Evolutionary conservation across 2,329 filamentous ascomycete genomes (phyloP).

Genomic region (Nigrospora sphaerica): DNA sequence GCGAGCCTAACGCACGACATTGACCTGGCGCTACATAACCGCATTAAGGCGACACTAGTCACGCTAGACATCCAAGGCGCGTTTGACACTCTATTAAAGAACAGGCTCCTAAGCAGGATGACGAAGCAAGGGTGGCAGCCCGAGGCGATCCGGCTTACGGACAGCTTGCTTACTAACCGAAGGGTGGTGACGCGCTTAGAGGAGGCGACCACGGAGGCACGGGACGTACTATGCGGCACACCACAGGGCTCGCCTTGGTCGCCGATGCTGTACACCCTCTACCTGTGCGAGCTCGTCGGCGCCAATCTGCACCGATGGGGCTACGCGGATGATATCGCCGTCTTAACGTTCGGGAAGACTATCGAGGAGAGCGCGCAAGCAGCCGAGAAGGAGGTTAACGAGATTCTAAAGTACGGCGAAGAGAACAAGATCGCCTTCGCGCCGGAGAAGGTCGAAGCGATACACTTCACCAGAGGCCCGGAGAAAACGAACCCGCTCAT

Average conservation of each 20-base stretch:
- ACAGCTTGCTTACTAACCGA: not conserved
- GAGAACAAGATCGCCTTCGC: slow-evolving; percentile 11
- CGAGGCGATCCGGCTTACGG: not conserved
- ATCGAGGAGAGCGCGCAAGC: slow-evolving; percentile 6
- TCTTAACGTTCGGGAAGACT: slow-evolving; percentile 7
- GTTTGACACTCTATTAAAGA: slow-evolving; percentile 4
- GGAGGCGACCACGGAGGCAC: not conserved
- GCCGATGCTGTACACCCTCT: slow-evolving; percentile 5
- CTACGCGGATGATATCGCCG: slow-evolving; percentile 11
- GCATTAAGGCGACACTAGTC: not conserved
- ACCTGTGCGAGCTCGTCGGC: slow-evolving; percentile 1
- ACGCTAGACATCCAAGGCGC: slow-evolving; percentile 6
- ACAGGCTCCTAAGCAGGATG: slow-evolving; percentile 1
- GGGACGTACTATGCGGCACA: not conserved
- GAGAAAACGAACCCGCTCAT: slow-evolving; percentile 1
- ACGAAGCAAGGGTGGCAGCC: slow-evolving; percentile 1
- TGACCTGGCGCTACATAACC: slow-evolving; percentile 1
- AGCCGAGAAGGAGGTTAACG: slow-evolving; percentile 4
- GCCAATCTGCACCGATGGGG: slow-evolving; percentile 4
- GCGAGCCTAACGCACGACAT: slow-evolving; percentile 1
- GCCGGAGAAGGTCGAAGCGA: slow-evolving; percentile 12
- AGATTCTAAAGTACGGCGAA: slow-evolving; percentile 8
- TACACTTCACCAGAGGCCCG: slow-evolving; percentile 9
- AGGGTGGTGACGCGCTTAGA: slow-evolving; percentile 1
- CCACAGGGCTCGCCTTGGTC: slow-evolving; percentile 5